Conservation (phyloP, 306 rosid species). For the Lotus japonicus region DNA sequence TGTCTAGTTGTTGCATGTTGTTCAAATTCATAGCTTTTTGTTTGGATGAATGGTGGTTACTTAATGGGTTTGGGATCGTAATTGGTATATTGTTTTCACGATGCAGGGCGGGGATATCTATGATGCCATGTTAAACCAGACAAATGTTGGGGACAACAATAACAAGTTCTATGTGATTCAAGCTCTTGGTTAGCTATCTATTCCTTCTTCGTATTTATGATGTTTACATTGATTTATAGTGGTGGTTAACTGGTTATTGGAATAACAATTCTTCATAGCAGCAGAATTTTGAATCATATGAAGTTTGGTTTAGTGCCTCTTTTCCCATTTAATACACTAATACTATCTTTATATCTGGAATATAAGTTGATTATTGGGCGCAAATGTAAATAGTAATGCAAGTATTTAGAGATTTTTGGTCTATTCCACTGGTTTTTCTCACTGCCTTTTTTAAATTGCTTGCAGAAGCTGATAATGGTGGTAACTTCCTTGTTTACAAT, state of each 20-base stretch:
- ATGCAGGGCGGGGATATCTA: slow-evolving; percentile 73
- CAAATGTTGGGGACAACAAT: slow-evolving; percentile 73
- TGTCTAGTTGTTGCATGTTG: neutral
- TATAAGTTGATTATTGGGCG: neutral
- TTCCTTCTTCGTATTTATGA: neutral
- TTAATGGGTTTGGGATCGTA: neutral
- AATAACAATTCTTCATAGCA: neutral
- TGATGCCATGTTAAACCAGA: slow-evolving; percentile 92
- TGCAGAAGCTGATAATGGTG: slow-evolving; percentile 82
- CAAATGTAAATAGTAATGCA: neutral
- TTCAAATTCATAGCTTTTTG: neutral
- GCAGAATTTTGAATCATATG: neutral
- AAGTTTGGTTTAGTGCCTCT: neutral
- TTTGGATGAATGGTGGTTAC: neutral
- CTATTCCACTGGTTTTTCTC: slow-evolving; percentile 1
- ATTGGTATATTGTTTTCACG: neutral
- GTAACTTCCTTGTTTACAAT: slow-evolving; percentile 64
- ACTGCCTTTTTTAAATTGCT: slow-evolving; percentile 1
- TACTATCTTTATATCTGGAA: neutral
- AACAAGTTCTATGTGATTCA: slow-evolving; percentile 88
- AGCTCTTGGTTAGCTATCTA: slow-evolving; percentile 65
- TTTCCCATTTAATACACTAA: neutral
- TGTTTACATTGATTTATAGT: neutral
- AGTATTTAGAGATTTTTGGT: neutral
- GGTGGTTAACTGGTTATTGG: neutral